A percentile compares a stretch with the other conserved stretches of the same genome.
phyloP scores from a whole-genome alignment of 257 asterid genomes.

The Avicennia marina region DNA sequence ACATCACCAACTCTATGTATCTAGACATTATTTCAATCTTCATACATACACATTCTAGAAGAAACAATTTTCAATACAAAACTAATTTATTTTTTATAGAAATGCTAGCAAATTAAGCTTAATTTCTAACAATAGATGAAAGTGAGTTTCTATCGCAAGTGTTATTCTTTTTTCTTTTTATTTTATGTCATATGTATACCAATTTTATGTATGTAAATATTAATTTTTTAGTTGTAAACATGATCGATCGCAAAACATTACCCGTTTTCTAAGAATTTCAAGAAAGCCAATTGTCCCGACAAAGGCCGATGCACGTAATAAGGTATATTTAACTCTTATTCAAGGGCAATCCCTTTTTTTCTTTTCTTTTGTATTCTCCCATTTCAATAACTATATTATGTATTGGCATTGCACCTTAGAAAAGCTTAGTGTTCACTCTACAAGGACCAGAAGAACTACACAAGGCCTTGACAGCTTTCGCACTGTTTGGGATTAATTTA shows the following conservation, averaged over 20 bases:
- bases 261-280: conserved; percentile 21
- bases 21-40: no score
- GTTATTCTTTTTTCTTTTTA: no score
- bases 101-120: no score
- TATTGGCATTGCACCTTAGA: neutral
- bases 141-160: no score
- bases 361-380: neutral
- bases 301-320: neutral
- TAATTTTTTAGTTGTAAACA: neutral
- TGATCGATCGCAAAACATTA: conserved; percentile 5
- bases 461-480: conserved; percentile 12
- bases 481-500: conserved; percentile 9
- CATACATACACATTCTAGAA: no score
- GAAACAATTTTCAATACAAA: no score
- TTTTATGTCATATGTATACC: no score
- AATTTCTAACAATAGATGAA: no score
- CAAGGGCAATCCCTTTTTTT: neutral
- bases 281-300: neutral
- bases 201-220: no score
- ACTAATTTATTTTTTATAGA: no score
- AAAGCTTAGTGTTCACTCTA: conserved; percentile 14
- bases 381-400: neutral
- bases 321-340: conserved; percentile 5
- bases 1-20: no score
- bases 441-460: conserved; percentile 3